A percentile compares a stretch with the other conserved stretches of the same genome.
These are phyloP conservation scores for Venturia pyrina DNA, from an alignment of 2,329 filamentous ascomycete species.

Conservation along the genomic window DNA sequence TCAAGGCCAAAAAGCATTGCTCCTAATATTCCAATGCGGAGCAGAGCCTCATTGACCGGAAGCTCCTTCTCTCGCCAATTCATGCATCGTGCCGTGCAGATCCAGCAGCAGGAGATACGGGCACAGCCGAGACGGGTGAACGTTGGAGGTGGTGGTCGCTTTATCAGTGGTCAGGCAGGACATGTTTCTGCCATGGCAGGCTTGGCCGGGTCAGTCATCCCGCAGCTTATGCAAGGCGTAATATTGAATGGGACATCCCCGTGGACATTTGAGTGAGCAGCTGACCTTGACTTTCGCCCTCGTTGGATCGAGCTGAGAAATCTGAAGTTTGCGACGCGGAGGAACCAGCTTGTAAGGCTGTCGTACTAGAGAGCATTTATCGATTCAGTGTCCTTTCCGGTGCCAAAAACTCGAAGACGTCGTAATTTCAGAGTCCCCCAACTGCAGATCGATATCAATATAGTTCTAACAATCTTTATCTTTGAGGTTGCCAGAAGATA, in stretches of 20 bases:
- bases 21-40: neutral
- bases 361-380: neutral
- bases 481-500: no score
- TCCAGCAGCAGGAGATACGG: neutral
- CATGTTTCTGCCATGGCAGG: neutral
- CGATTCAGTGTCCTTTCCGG: no score
- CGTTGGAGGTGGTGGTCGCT: neutral
- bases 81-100: neutral
- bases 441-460: no score
- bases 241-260: neutral
- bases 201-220: neutral
- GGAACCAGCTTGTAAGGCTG: neutral
- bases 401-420: no score
- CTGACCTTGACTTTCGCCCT: neutral
- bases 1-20: neutral
- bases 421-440: no score
- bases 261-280: neutral
- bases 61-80: neutral
- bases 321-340: neutral
- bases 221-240: neutral
- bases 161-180: neutral
- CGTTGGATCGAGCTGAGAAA: neutral
- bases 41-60: neutral
- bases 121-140: neutral
- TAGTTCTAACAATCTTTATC: no score